Evolutionary conservation across 1,284 basidiomycete genomes (phyloP), one percentile per base, ranked within the genome.

Genomic region (Sanghuangporus sanghuang): DNA sequence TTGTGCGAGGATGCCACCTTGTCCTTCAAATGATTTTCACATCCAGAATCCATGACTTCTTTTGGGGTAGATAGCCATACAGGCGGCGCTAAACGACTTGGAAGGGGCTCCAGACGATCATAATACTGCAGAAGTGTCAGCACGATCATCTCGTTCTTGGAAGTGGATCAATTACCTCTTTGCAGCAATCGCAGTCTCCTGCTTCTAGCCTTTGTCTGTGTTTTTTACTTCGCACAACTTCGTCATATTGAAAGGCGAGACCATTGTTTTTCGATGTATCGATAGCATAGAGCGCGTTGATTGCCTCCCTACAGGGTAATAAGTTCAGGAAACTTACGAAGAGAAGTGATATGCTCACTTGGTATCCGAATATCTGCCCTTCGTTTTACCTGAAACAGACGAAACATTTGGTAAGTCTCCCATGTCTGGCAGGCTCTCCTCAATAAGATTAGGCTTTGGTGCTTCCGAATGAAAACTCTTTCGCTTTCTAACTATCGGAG

Each of bases 171-270:
- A 44, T 36, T 70, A 93, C 94, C 57, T 88, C 90, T 50, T 80
- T 82, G 73, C 95, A 97, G 66, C 87, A 90, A 69, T 92, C 90
- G 73, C 95, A 97, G 67, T 93, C 92, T 1, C 80, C 85, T 5
- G 83, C 95, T 57, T 89, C 80, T 80, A 96, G 81, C 64, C 78
- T 76, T 68, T 80, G 81, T 50, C 95, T 78, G 53, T 85, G 82
- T 14, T 84, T 81, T 70, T 82, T 90, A 57, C 78, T 79, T 39
- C 94, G 79, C 36, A 93, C 90, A 32, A 93, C 91, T 59, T 88
- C 85, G 59, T 94, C 87, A 70, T 82, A 96, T 68, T 87, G 84
- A 70, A 84, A 88, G 49, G 76, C 76, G 6, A 85, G 65, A 1
- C 92, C 92, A 1, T 80, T 77, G 71, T 96, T 95, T 23, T 74